Conservation (phyloP, 768 basidiomycete genomes). For the Guyanaporus albipodus region DNA sequence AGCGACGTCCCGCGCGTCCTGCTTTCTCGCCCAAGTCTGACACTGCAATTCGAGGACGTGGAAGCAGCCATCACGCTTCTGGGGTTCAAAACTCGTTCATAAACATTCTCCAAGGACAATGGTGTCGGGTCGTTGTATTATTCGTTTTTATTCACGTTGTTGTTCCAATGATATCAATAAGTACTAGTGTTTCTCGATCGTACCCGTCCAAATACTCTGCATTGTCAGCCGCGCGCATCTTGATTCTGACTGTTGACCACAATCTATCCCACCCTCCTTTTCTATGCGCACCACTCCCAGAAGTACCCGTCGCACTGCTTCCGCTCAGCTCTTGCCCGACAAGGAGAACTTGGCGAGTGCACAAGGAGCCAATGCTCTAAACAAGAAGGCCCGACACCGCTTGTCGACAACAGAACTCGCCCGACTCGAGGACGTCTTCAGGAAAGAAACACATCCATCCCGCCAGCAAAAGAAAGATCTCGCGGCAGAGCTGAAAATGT, state of each 20-base stretch:
- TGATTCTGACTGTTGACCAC: too few species aligned
- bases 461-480: constrained; percentile 28
- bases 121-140: constrained; percentile 24
- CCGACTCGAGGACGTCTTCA: constrained; percentile 28
- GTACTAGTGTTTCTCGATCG: too few species aligned
- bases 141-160: constrained; percentile 26
- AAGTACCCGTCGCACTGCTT: constrained; percentile 24
- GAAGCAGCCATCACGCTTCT: constrained; percentile 36
- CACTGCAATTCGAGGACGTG: constrained; percentile 30
- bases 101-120: background rate
- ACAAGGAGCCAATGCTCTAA: background rate
- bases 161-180: too few species aligned
- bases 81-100: constrained; percentile 28
- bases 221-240: constrained; percentile 21
- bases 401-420: constrained; percentile 31
- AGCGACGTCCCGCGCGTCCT: background rate
- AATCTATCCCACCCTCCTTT: constrained; percentile 23
- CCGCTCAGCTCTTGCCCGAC: constrained; percentile 1
- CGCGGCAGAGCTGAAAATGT: constrained; percentile 28
- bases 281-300: constrained; percentile 27
- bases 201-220: too few species aligned
- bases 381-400: constrained; percentile 35
- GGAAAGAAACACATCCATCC: constrained; percentile 28
- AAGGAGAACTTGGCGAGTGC: constrained; percentile 16
- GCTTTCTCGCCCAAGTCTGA: background rate